Conservation (phyloP, 148 eudicot species). For the Rhododendron williamsianum region DNA sequence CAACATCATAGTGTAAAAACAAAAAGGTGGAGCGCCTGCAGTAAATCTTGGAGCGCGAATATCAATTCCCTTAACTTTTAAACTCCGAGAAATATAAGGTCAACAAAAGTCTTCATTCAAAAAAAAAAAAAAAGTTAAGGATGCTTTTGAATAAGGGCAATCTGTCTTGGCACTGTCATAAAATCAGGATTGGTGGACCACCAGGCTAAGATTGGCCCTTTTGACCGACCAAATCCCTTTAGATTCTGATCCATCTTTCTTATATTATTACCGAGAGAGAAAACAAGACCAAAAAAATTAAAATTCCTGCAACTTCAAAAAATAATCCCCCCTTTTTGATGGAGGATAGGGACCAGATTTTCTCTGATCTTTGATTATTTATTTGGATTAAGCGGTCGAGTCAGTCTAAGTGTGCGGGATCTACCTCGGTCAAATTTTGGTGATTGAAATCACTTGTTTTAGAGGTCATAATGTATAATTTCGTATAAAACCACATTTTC, state of each 20-base stretch:
- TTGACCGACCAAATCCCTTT: neutral
- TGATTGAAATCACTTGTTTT: neutral
- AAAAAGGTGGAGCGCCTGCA: too few species aligned
- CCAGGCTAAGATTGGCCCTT: neutral
- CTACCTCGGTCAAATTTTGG: neutral
- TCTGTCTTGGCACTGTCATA: neutral
- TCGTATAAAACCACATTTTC: too few species aligned
- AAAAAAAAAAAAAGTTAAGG: neutral
- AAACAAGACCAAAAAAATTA: neutral
- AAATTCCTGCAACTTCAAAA: neutral
- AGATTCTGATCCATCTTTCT: neutral
- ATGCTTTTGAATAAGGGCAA: neutral
- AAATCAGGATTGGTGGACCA: neutral
- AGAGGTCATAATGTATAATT: neutral
- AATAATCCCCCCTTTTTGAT: neutral
- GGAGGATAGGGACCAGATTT: neutral
- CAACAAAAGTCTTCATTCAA: neutral
- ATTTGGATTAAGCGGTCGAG: neutral
- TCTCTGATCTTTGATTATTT: neutral
- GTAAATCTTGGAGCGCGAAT: too few species aligned
- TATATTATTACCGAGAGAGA: neutral
- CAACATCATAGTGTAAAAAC: too few species aligned
- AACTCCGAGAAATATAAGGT: neutral
- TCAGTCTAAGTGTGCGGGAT: neutral
- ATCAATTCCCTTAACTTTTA: too few species aligned